A percentile compares a stretch with the other conserved stretches of the same genome.
phyloP scores from a whole-genome alignment of 2,329 filamentous ascomycete species.

The Ceratocystis eucalypticola region DNA sequence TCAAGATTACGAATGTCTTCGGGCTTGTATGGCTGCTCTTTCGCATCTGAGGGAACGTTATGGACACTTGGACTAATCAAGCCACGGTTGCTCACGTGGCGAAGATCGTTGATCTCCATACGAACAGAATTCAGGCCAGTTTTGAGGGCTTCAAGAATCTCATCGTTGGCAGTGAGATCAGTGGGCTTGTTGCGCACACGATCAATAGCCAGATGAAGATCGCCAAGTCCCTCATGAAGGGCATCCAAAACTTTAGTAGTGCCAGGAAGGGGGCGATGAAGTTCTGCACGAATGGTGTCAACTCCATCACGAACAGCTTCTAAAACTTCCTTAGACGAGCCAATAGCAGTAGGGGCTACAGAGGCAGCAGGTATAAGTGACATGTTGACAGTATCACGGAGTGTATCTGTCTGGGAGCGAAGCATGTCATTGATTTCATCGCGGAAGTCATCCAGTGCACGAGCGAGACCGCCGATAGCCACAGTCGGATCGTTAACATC shows the following conservation, averaged over 20 bases:
- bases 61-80: constrained; percentile 41
- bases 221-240: constrained; percentile 73
- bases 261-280: constrained; percentile 53
- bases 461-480: constrained; percentile 36
- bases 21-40: neutral
- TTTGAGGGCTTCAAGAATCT: constrained; percentile 78
- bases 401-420: constrained; percentile 67
- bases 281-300: constrained; percentile 59
- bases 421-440: constrained; percentile 57
- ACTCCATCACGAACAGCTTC: constrained; percentile 59
- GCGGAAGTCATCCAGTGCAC: constrained; percentile 51
- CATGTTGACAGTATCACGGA: constrained; percentile 63
- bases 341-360: constrained; percentile 4
- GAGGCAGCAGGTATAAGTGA: constrained; percentile 49
- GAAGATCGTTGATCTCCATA: constrained; percentile 64
- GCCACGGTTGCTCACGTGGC: constrained; percentile 42
- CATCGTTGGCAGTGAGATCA: constrained; percentile 73
- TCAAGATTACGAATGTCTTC: constrained; percentile 17
- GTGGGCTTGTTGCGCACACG: constrained; percentile 62
- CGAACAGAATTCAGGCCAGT: constrained; percentile 64
- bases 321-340: constrained; percentile 47
- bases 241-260: constrained; percentile 83
- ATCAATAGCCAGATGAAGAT: constrained; percentile 65
- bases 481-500: constrained; percentile 70
- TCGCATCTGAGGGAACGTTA: constrained; percentile 28